Evolutionary conservation across 2,329 filamentous ascomycete genomes (phyloP).

Genomic region (Fusarium transvaalense): DNA sequence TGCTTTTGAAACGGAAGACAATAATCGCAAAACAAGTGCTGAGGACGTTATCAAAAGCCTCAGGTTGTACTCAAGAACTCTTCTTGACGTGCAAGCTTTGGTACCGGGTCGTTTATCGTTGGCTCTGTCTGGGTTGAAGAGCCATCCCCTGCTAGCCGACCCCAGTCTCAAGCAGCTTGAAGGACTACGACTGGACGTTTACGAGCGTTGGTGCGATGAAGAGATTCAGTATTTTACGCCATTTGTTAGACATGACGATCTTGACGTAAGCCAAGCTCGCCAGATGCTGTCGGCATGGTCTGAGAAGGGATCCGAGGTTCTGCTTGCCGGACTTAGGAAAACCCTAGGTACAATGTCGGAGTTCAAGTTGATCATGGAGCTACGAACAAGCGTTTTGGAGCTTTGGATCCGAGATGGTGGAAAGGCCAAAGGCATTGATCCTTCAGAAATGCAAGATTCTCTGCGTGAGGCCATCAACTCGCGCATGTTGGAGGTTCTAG

Average conservation of each 20-base stretch:
- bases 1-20: constrained; percentile 67
- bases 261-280: constrained; percentile 70
- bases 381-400: constrained; percentile 78
- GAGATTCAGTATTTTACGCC: constrained; percentile 89
- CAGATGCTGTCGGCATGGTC: constrained; percentile 75
- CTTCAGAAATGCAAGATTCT: constrained; percentile 74
- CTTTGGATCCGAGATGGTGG: constrained; percentile 80
- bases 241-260: constrained; percentile 85
- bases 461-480: constrained; percentile 77
- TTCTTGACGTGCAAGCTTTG: constrained; percentile 81
- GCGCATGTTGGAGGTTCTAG: constrained; percentile 73
- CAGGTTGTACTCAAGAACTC: constrained; percentile 79
- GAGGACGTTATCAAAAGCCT: constrained; percentile 73
- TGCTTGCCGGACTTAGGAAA: constrained; percentile 72
- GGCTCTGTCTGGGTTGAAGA: constrained; percentile 76
- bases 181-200: constrained; percentile 80
- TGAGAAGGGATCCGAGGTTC: constrained; percentile 67
- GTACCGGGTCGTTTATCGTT: constrained; percentile 79
- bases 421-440: constrained; percentile 74
- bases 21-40: constrained; percentile 55
- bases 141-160: constrained; percentile 78
- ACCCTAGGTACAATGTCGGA: constrained; percentile 71
- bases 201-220: constrained; percentile 82
- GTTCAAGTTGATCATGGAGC: constrained; percentile 75
- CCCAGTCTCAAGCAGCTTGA: constrained; percentile 73